phyloP scores from a whole-genome alignment of 345 rosid genomes.

The Hevea brasiliensis region DNA sequence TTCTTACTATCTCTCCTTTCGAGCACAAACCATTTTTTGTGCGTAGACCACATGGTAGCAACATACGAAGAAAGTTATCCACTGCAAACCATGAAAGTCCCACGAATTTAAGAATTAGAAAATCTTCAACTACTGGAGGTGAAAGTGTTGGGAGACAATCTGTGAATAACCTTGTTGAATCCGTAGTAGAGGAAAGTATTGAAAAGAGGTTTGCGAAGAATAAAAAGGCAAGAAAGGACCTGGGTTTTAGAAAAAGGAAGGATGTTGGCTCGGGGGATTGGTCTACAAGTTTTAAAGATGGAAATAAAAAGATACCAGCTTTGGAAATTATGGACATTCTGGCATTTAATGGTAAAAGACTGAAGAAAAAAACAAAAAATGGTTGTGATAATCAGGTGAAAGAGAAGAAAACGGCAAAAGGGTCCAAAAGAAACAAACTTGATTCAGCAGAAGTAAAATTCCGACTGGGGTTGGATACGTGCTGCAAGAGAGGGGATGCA shows the following conservation, averaged over 20 bases:
- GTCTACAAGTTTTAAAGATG: slow-evolving; percentile 22
- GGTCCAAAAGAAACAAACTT: slow-evolving; percentile 32
- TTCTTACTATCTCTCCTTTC: slow-evolving; percentile 23
- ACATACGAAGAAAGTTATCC: slow-evolving; percentile 32
- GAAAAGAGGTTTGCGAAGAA: slow-evolving; percentile 21
- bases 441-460: slow-evolving; percentile 28
- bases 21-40: slow-evolving; percentile 21
- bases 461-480: slow-evolving; percentile 49
- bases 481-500: slow-evolving; percentile 61
- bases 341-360: background rate
- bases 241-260: slow-evolving; percentile 14
- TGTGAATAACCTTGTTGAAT: slow-evolving; percentile 25
- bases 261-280: slow-evolving; percentile 26
- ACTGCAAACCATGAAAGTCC: slow-evolving; percentile 25
- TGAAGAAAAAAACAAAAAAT: slow-evolving; percentile 15
- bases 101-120: slow-evolving; percentile 16
- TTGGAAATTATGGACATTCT: slow-evolving; percentile 7
- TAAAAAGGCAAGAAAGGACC: slow-evolving; percentile 16
- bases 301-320: slow-evolving; percentile 1
- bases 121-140: slow-evolving; percentile 21
- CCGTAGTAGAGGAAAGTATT: slow-evolving; percentile 31
- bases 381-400: slow-evolving; percentile 18
- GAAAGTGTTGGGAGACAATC: slow-evolving; percentile 17
- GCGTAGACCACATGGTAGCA: slow-evolving; percentile 16
- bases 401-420: slow-evolving; percentile 21